Base-by-base conservation (phyloP, 1,284 basidiomycete species). In the Ustilago cynodontis region DNA sequence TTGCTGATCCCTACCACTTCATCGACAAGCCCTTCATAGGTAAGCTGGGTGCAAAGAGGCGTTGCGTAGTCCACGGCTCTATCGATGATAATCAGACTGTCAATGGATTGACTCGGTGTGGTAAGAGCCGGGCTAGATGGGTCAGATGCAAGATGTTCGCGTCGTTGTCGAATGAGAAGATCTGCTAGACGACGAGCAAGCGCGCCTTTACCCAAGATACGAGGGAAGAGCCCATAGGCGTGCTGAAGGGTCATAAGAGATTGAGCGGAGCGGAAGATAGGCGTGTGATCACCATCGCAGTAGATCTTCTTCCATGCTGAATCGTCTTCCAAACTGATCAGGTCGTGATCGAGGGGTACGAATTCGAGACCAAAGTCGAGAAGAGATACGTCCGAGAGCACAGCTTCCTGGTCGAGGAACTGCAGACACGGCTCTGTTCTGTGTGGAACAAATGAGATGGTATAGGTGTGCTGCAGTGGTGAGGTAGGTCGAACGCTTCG, bases 11-110 rank as follows among this genome's bases (percentile, higher is more conserved):
- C 94, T 51, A 98, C 88, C 47, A 94, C 88, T 85, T 99, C 97
- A 82, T 99, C 96, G n/a, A 98, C 89, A 49, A 99, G 91, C 18
- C 97, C 97, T 85, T 98, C 92, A 82, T 98, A 99, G 0, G 97
- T 99, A 61, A 99, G 88, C 83, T 99, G 96, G 1, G 96, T 99
- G 52, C 96, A 91, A 60, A 99, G 89, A 1, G 96, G 95, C 0
- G 96, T 98, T 59, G 97, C 91, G 91, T 98, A 93, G 85, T 99
- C 97, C n/a, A 93, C 91, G 49, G 91, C 90, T 57, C 97, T 90
- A 86, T 99, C 97, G 63, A 99, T 82, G 47, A 99, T 90, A 77
- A 99, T 91, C 65, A 99, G 87, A 22, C 91, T 92, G 85, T 99
- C 97, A 62, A 99, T 90, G 22, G 85, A 73, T n/a, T 83, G 80